Evolutionary conservation across 768 basidiomycete genomes (phyloP), one percentile per base, ranked within the genome.

Genomic region (Trametes sanguinea): DNA sequence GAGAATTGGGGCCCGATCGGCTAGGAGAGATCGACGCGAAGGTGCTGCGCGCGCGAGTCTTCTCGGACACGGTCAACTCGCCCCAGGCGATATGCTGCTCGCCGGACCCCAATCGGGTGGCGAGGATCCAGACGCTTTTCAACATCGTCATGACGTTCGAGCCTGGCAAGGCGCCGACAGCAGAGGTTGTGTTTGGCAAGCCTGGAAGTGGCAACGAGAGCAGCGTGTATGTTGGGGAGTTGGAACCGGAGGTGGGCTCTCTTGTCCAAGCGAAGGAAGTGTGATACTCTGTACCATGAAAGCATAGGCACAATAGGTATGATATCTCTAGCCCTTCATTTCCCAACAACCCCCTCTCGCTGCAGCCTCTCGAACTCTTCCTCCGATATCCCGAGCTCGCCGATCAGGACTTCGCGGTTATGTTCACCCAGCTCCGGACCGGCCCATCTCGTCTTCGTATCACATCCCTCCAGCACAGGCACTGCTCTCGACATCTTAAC

Each of bases 401-500:
- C 69, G 22, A 68, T 52, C 8, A 76, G 58, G 43, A 76, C 73
- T 61, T 76, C 75, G n/a, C 63, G 65, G 54, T 72, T 75, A 50
- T 76, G 74, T 30, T 69, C 71, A 3, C 88, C 88, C n/a, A 89
- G 74, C 62, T 87, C 78, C 2, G 87, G 88, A 0, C 87, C 88
- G 30, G 86, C 87, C 87, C 87, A 89, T 63, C 77, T 80, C 1
- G 87, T 86, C 65, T 77, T 76, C 4, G 81, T 73, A 45, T 85
- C 78, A 30, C 81, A 82, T 13, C 85, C 86, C 60, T 87, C 82
- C 55, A 90, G 70, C 54, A 85, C 71, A 6, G 88, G 88, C 63
- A 85, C 85, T 30, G 86, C 85, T 30, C 80, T 80, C 43, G 81
- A 78, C 85, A 90, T 87, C 72, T 87, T 89, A 60, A 89, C 80